Evolutionary conservation across 2,329 filamentous ascomycete genomes (phyloP).

Genomic region (Phyllosticta paracitricarpa): DNA sequence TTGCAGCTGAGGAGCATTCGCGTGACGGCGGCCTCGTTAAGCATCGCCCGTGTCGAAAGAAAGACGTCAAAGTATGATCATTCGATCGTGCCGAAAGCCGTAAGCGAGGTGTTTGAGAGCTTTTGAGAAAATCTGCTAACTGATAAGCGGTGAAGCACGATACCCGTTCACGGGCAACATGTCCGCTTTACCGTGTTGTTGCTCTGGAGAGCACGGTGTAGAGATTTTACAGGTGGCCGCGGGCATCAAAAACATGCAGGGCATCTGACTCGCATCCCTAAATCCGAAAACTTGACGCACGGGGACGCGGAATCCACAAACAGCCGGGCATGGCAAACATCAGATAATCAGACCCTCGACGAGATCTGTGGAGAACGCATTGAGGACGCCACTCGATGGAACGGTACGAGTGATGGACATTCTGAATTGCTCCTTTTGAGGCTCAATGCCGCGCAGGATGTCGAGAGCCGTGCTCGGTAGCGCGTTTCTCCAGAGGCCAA

Average conservation of each 20-base stretch:
- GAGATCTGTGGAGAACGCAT: not conserved
- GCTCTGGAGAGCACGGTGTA: not conserved
- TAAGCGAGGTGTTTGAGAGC: not conserved
- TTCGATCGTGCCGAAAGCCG: not conserved
- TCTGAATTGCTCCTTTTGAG: not conserved
- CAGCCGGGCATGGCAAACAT: not conserved
- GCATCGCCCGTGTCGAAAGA: not conserved
- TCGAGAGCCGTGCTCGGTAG: not conserved
- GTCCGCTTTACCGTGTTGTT: not conserved
- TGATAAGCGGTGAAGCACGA: not conserved
- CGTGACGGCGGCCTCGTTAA: not conserved
- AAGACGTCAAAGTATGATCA: not conserved
- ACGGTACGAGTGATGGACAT: not conserved
- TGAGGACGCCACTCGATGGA: not conserved
- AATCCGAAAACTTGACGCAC: not conserved
- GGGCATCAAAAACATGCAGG: not conserved
- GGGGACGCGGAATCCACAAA: not conserved
- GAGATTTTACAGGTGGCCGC: not conserved
- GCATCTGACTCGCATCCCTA: not conserved
- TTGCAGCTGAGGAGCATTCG: not conserved
- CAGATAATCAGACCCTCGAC: not conserved
- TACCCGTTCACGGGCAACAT: not conserved
- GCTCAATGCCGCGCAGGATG: not conserved
- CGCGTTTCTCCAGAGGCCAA: not conserved
- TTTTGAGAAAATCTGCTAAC: not conserved